Conservation (phyloP, 2,329 filamentous ascomycete genomes). For the Fusarium udum region DNA sequence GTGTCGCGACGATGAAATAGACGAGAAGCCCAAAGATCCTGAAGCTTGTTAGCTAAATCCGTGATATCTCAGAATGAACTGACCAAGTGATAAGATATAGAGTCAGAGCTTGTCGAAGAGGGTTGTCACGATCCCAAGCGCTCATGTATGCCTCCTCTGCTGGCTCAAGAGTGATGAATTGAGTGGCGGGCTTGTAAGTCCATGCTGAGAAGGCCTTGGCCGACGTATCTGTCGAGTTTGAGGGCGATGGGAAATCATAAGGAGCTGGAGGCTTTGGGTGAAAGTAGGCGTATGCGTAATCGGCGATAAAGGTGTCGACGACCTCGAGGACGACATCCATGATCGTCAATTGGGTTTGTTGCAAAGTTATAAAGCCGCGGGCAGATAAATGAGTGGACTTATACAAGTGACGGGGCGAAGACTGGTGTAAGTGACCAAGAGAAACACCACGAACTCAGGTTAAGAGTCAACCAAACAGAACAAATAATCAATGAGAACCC, state of each 20-base stretch:
- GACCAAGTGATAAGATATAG: slow-evolving; percentile 90
- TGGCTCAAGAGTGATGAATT: slow-evolving; percentile 75
- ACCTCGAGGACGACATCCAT: slow-evolving; percentile 96
- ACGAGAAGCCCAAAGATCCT: slow-evolving; percentile 87
- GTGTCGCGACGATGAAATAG: slow-evolving; percentile 84
- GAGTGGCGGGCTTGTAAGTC: slow-evolving; percentile 77
- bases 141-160: slow-evolving; percentile 82
- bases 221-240: slow-evolving; percentile 62
- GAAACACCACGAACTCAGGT: background rate
- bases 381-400: background rate
- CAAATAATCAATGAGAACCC: background rate
- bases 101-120: slow-evolving; percentile 76
- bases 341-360: slow-evolving; percentile 44
- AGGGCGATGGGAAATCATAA: slow-evolving; percentile 60
- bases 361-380: background rate
- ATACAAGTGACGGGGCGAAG: background rate
- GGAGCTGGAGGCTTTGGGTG: slow-evolving; percentile 69
- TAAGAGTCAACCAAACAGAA: background rate
- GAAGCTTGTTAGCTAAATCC: background rate
- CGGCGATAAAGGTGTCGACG: slow-evolving; percentile 82
- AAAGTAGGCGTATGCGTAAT: slow-evolving; percentile 77
- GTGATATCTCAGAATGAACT: slow-evolving; percentile 38
- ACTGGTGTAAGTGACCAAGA: slow-evolving; percentile 17
- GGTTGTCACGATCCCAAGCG: slow-evolving; percentile 79
- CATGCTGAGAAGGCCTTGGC: slow-evolving; percentile 66